A percentile compares a stretch with the other conserved stretches of the same genome.
phyloP scores from a whole-genome alignment of 108 stramenopile genomes.

The Fistulifera solaris region DNA sequence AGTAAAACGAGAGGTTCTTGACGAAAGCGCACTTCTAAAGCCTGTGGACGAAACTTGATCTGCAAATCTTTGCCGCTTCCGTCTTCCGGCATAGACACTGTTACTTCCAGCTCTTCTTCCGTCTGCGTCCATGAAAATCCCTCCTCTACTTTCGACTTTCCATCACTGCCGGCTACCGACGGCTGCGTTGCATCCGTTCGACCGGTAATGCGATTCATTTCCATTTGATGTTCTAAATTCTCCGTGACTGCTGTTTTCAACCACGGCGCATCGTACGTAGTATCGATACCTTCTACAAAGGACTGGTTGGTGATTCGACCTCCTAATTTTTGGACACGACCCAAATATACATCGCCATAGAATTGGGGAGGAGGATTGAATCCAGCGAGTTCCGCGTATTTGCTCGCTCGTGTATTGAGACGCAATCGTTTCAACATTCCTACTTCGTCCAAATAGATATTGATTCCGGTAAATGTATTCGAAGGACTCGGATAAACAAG shows the following conservation, averaged over 20 bases:
- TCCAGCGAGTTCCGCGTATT: conserved; percentile 43
- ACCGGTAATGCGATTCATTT: conserved; percentile 46
- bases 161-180: conserved; percentile 49
- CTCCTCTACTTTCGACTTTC: conserved; percentile 42
- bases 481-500: conserved; percentile 57
- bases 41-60: conserved; percentile 37
- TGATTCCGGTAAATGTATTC: conserved; percentile 49
- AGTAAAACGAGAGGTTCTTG: conserved; percentile 23
- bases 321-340: conserved; percentile 23
- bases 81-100: conserved; percentile 18
- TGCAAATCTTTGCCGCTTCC: conserved; percentile 27
- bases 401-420: conserved; percentile 41
- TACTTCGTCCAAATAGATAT: conserved; percentile 79
- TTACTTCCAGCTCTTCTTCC: conserved; percentile 61
- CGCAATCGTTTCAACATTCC: conserved; percentile 74
- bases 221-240: conserved; percentile 53
- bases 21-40: conserved; percentile 27
- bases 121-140: conserved; percentile 62
- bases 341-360: conserved; percentile 77
- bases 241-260: conserved; percentile 50
- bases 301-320: conserved; percentile 28
- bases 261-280: conserved; percentile 45
- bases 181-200: conserved; percentile 28
- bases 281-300: conserved; percentile 35
- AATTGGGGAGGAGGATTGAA: conserved; percentile 73